Base-by-base conservation (phyloP, 305 asterid species). In the Fraxinus xanthoxyloides region DNA sequence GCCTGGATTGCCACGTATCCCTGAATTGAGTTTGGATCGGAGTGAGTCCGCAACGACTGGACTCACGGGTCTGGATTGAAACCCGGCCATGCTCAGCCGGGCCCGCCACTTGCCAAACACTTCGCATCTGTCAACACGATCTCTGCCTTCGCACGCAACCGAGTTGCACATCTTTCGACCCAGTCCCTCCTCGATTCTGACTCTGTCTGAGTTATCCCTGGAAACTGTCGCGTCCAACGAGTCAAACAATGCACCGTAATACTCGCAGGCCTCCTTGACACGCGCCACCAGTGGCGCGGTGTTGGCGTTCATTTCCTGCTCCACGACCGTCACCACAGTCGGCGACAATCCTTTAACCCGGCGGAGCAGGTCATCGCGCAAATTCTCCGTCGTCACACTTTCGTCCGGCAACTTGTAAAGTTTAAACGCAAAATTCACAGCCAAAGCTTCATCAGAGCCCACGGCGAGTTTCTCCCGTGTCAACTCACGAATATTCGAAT, bases 81-180 rank as follows among this genome's bases (percentile, higher is more conserved):
- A 96, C 84, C 99, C 98, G 40, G 98, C 98, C 99, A 96, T 92
- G 23, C 93, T 56, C 90, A 96, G 79, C 26, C 99, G 90, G 87
- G 97, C 95, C 92, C 98, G 88, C 99, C 99, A 94, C 88, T 96
- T 96, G 28, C 97, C 99, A 17, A 88, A 89, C 83, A 94, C 87
- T 74, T 96, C 98, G 85, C 98, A 93, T 56, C 99, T 90, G 81
- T 94, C 98, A 8, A 96, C 97, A 0, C 99, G 95, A 75, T 96
- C 98, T 87, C 92, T 88, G 84, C 98, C 98, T 86, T 96, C 99
- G 86, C 98, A 96, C 91, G 97, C 97, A 36, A 96, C 92, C 91
- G 98, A 87, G 93, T 96, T 96, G 0, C 84, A 89, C 77, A 96
- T 85, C 43, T 86, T 91, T 73, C 98, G 97, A 81, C 98, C 87